phyloP scores from a whole-genome alignment of 441 rosid species.

The Codiaeum variegatum region DNA sequence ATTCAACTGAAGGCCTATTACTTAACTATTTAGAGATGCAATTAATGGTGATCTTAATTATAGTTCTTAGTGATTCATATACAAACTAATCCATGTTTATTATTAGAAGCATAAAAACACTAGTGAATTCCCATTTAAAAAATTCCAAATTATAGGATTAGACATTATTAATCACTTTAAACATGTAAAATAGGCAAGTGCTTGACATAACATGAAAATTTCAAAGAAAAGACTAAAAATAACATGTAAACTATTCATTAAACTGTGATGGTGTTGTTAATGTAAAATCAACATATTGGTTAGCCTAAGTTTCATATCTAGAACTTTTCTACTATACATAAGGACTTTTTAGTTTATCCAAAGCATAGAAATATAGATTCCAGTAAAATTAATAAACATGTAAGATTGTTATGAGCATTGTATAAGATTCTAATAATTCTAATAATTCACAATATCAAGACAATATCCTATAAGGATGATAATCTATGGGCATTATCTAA shows the following conservation, averaged over 20 bases:
- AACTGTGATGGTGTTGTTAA: not conserved
- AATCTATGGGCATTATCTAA: conserved; percentile 65
- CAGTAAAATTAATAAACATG: not conserved
- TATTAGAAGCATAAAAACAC: too few species aligned
- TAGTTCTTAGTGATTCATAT: conserved; percentile 66
- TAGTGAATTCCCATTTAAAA: too few species aligned
- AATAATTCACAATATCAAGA: conserved; percentile 27
- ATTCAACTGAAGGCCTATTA: conserved; percentile 61
- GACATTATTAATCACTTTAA: too few species aligned
- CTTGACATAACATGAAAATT: too few species aligned
- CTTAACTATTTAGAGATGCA: conserved; percentile 54
- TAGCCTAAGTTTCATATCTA: not conserved
- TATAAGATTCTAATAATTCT: not conserved
- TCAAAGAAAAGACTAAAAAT: too few species aligned
- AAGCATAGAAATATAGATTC: not conserved
- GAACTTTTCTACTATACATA: not conserved
- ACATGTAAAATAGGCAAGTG: too few species aligned
- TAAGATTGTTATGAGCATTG: not conserved
- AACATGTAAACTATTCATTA: too few species aligned
- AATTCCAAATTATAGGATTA: too few species aligned
- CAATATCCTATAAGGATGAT: conserved; percentile 50
- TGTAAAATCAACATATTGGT: not conserved
- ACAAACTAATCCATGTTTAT: too few species aligned
- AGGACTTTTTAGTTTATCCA: not conserved
- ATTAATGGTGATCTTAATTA: conserved; percentile 57